Evolutionary conservation across 2,329 filamentous ascomycete genomes (phyloP), one percentile per base, ranked within the genome.

Genomic region (Onygenales sp.): DNA sequence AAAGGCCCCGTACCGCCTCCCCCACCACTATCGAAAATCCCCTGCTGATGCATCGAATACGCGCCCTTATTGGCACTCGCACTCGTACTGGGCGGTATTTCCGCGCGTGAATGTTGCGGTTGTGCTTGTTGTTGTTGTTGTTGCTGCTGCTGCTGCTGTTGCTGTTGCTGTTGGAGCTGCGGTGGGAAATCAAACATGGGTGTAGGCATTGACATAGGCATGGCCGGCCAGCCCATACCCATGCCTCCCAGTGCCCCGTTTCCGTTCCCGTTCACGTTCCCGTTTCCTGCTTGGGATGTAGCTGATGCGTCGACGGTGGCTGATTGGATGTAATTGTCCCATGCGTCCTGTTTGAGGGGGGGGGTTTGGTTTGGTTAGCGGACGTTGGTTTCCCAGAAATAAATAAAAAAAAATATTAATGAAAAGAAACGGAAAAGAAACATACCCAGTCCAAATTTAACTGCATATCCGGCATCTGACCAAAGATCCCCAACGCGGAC

Each of bases 271-370:
- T n/a, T 62, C 45, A 61, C 46, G 65, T 65, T 13, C 64, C 62
- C 71, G 70, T 74, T 52, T 68, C 65, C 47, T 67, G 67, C 42
- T 64, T 71, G 11, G 67, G 21, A 27, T 59, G 8, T 27, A 27
- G 21, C 3, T 1, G 4, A 3, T 27, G 67, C 62, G 47, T 76
- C 74, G 36, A 75, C 57, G 6, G 65, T 74, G 5, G 79, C 74
- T 51, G 79, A 81, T 64, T 86, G 83, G 47, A 86, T 80, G 60
- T 85, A 86, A 6, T 77, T 80, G 63, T 87, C 84, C 83, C 83
- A 86, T 32, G 82, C 81, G 57, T 85, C 80, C 82, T 84, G 58
- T 58, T 51, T 36, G 13, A 17, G 2, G 17, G 17, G 17, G 14
- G 17, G 17, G 17, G 17, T 2, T 17, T 17, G 31, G 17, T 4